Evolutionary conservation across 441 rosid species (phyloP).

Genomic region (Sinapis alba): DNA sequence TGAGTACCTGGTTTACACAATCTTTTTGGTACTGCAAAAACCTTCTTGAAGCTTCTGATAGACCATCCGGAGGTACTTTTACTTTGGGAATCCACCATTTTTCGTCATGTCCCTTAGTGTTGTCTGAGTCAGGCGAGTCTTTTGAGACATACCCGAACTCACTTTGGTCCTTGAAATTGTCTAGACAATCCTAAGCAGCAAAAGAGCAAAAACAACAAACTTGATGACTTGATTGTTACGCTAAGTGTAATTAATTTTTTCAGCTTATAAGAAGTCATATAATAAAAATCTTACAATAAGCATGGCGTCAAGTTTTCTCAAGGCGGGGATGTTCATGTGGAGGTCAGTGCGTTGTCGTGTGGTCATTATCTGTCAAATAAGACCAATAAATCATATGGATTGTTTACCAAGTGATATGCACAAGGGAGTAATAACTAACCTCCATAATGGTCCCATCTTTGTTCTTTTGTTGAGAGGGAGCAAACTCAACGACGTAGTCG

Average conservation of each 20-base stretch:
- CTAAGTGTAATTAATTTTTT: not conserved
- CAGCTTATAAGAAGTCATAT: not conserved
- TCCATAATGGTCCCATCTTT: conserved; percentile 88
- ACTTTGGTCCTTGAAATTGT: conserved; percentile 66
- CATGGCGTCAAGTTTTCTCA: conserved; percentile 87
- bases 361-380: conserved; percentile 67
- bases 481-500: conserved; percentile 84
- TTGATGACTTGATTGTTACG: not conserved
- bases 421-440: conserved; percentile 46
- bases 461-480: conserved; percentile 76
- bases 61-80: conserved; percentile 54
- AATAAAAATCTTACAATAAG: conserved; percentile 61
- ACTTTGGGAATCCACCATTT: conserved; percentile 74
- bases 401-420: conserved; percentile 2
- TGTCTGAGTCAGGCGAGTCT: conserved; percentile 39
- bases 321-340: conserved; percentile 92
- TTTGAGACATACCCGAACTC: conserved; percentile 45
- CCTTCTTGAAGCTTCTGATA: conserved; percentile 51
- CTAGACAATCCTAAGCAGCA: conserved; percentile 67
- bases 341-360: conserved; percentile 87
- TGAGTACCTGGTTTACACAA: conserved; percentile 60
- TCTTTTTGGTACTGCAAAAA: conserved; percentile 57
- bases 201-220: not conserved
- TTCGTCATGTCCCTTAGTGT: conserved; percentile 45
- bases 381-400: not conserved